Evolutionary conservation across 2,329 filamentous ascomycete species (phyloP).

Genomic region (Anthostomella pinea): DNA sequence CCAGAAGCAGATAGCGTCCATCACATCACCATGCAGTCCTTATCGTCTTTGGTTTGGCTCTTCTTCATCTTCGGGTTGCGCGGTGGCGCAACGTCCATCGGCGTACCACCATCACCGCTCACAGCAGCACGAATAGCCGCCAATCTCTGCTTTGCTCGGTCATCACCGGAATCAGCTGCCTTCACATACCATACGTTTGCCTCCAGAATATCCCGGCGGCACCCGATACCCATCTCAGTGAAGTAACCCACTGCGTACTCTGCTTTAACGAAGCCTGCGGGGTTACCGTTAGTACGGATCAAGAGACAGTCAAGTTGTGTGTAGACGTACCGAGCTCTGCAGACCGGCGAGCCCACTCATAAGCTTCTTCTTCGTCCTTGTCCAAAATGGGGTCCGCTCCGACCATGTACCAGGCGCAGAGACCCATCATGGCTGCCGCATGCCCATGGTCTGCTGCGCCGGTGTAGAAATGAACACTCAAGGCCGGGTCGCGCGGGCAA

Average conservation of each 20-base stretch:
- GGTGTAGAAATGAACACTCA: constrained; percentile 98
- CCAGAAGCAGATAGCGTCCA: constrained; percentile 8
- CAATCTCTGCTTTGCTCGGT: constrained; percentile 82
- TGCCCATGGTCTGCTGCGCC: constrained; percentile 83
- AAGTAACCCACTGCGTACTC: constrained; percentile 96
- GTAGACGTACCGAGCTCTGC: constrained; percentile 73
- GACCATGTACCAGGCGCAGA: constrained; percentile 98
- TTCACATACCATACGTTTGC: constrained; percentile 98
- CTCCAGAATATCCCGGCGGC: constrained; percentile 87
- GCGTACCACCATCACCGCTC: constrained; percentile 49
- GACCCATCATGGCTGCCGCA: constrained; percentile 90
- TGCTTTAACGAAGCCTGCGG: constrained; percentile 65
- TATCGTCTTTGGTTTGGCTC: constrained; percentile 39
- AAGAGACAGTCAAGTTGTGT: not conserved
- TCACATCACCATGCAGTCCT: constrained; percentile 60
- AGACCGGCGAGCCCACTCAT: constrained; percentile 88
- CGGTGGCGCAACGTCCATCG: constrained; percentile 55
- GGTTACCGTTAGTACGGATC: constrained; percentile 15
- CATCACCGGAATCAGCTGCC: constrained; percentile 87
- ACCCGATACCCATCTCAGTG: constrained; percentile 97
- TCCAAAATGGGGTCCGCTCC: constrained; percentile 89
- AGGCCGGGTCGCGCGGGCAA: constrained; percentile 84
- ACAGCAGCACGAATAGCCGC: constrained; percentile 84
- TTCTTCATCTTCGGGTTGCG: constrained; percentile 52
- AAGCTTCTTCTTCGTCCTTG: constrained; percentile 93